A percentile compares a stretch with the other conserved stretches of the same genome.
Conservation (phyloP, 2,329 filamentous ascomycete species). For the Fusarium pseudocircinatum region DNA sequence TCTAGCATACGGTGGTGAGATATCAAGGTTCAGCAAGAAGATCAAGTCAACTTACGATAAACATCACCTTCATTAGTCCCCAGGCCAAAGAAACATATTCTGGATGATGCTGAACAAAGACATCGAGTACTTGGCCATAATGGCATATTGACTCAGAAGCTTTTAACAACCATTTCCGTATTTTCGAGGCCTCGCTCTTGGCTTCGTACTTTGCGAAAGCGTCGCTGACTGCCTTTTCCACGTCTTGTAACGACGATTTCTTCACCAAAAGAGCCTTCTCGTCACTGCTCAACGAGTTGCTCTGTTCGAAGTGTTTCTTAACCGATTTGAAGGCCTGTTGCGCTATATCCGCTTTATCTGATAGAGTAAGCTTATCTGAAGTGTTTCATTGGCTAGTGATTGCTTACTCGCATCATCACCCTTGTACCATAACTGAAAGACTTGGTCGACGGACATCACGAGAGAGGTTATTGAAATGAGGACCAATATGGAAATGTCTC, state of each 20-base stretch:
- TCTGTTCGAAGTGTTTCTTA: not conserved
- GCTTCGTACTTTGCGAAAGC: not conserved
- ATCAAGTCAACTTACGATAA: not conserved
- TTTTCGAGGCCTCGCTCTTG: not conserved
- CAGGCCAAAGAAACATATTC: conserved; percentile 20
- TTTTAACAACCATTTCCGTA: not conserved
- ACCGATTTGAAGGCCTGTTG: not conserved
- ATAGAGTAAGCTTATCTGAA: not conserved
- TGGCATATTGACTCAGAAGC: conserved; percentile 1
- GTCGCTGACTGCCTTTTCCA: not conserved
- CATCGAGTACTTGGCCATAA: conserved; percentile 5
- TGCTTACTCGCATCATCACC: not conserved
- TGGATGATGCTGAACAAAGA: conserved; percentile 14
- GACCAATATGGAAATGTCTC: too few species aligned
- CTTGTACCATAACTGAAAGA: not conserved
- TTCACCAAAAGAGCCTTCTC: not conserved
- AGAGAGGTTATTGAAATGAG: too few species aligned
- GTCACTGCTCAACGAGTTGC: not conserved
- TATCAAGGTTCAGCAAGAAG: fast-evolving
- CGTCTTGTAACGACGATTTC: not conserved
- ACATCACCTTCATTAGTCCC: conserved; percentile 17
- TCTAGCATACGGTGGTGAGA: not conserved
- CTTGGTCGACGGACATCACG: not conserved
- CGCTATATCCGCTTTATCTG: not conserved
- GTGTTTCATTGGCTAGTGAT: not conserved